phyloP scores from a whole-genome alignment of 768 basidiomycete genomes.

The Auriscalpium microsporum region DNA sequence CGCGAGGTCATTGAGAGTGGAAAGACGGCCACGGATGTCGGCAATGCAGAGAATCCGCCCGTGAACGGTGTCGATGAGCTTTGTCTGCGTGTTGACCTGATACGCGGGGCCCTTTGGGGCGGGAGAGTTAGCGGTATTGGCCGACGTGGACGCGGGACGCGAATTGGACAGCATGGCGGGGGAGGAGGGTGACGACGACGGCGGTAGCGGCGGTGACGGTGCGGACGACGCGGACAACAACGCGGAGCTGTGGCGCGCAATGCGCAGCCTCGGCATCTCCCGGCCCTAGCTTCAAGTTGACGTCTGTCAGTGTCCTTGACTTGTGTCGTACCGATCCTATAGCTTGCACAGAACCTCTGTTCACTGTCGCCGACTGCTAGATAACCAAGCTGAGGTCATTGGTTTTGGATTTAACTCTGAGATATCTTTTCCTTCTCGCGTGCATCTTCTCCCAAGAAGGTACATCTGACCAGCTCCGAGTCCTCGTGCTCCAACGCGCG shows the following conservation, averaged over 20 bases:
- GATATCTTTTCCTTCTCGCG: too few species aligned
- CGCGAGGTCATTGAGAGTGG: constrained; percentile 84
- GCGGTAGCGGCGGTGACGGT: neutral
- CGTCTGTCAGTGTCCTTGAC: too few species aligned
- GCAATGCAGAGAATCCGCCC: constrained; percentile 92
- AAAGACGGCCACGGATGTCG: constrained; percentile 84
- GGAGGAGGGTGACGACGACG: neutral
- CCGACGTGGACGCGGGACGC: constrained; percentile 53
- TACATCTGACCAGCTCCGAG: too few species aligned
- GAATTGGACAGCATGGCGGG: constrained; percentile 44
- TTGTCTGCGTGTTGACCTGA: constrained; percentile 68
- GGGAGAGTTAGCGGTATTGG: constrained; percentile 49
- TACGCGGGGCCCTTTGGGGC: constrained; percentile 36
- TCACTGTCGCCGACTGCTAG: too few species aligned
- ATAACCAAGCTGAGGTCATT: too few species aligned
- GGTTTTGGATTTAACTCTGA: too few species aligned
- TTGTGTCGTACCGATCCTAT: too few species aligned
- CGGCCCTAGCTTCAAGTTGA: too few species aligned
- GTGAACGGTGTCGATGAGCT: constrained; percentile 67
- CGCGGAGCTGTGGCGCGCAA: neutral
- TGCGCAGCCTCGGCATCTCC: too few species aligned
- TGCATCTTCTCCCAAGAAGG: too few species aligned
- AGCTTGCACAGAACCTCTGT: too few species aligned
- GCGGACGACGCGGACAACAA: neutral
- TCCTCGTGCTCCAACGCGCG: too few species aligned